Base-by-base conservation (phyloP, 1,284 basidiomycete genomes). In the Quambalaria eucalypti region DNA sequence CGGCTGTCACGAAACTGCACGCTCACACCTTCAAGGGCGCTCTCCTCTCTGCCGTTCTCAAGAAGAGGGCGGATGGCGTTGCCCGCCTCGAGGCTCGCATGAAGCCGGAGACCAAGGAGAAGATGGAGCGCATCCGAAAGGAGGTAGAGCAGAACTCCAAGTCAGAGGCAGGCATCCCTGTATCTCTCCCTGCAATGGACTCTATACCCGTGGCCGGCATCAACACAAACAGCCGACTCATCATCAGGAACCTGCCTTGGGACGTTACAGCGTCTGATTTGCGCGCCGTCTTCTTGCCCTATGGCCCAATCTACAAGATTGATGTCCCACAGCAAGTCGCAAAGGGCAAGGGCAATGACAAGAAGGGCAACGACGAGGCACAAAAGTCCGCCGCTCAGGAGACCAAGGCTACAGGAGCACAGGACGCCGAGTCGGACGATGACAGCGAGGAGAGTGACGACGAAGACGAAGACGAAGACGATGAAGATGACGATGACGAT, bases 21-120 rank as follows among this genome's bases (percentile, higher is more conserved):
- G 89, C 89, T 0, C 90, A 95, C 74, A 85, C 91, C 39, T 96
- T 87, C 82, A 95, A 96, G 76, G 90, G 90, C 40, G 80, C 82
- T 2, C 79, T 91, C 14, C 82, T 97, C 26, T 90, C 87, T 5
- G 88, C 86, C n/a, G 85, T 87, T 5, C 81, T 96, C 60, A 96
- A 96, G 80, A 91, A 91, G 74, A 84, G 88, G 1, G 78, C 89
- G 4, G 86, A 91, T 52, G 64, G 62, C 9, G 71, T 68, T 7
- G 54, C 65, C 50, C 82, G 80, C 48, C 80, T 87, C 19, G 79
- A 84, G 58, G 76, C 80, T 2, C 64, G 76, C 25, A 68, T 69
- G 68, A 68, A 66, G 48, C 73, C 58, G 60, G 77, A 75, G 62
- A 78, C 64, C 30, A 80, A 76, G 48, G 69, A 36, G 66, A 77